Evolutionary conservation across 176 grass and related monocot species (phyloP), one percentile per base, ranked within the genome.

Genomic region (Zoysia pacifica): DNA sequence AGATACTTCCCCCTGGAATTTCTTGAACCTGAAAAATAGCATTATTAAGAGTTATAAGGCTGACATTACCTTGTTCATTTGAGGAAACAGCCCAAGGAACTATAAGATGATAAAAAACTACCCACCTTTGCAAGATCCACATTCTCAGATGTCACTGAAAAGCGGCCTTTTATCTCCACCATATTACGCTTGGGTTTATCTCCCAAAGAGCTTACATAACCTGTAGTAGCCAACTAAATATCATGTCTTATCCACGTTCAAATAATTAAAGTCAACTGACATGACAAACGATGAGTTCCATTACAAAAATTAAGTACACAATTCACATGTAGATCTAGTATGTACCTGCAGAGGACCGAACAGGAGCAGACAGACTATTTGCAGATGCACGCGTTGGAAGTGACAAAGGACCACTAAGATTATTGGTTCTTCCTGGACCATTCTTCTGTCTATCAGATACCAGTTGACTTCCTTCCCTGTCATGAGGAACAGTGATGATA

Each of bases 121-220:
- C 77, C 35, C n/a, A 98, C 95, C 90, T 98, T 98, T 82, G 80
- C 92, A 78, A 98, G 92, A 98, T 98, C 95, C 67, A 98, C 88
- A 73, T 91, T 98, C 86, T 98, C 95, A 67, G 95, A 98, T 77
- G 95, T 98, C 83, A 98, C 95, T 66, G 95, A 98, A 83, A 98
- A 94, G 49, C 95, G 90, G 43, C 92, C 95, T 91, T 94, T 98
- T 94, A 89, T 85, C 62, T 91, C 92, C 55, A 98, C 92, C 66
- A 89, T 79, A 77, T 86, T 97, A 52, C 79, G 88, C 46, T 89
- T 98, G 63, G 88, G 81, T 43, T 89, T 94, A 56, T 98, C 95
- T 53, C 91, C 95, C 70, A 90, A 90, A 19, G 92, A 94, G 43
- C 93, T 90, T 58, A 91, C 87, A 93, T 90, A 98, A 64, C 95